phyloP scores from a whole-genome alignment of 1,284 basidiomycete genomes.

The Ganoderma sinense region DNA sequence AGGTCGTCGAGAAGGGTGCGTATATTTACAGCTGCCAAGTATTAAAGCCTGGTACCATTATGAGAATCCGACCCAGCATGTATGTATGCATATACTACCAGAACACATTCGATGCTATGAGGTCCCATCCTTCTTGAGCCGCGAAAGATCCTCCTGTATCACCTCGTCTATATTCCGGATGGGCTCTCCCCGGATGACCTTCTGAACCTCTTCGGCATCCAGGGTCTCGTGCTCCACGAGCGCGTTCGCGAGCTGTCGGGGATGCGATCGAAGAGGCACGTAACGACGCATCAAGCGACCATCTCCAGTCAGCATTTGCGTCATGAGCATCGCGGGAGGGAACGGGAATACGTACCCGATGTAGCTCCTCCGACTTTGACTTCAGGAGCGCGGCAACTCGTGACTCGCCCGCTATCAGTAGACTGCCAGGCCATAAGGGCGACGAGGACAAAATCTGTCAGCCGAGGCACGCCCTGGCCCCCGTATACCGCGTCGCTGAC shows the following conservation, averaged over 20 bases:
- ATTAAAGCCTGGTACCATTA: constrained; percentile 25
- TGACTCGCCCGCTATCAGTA: constrained; percentile 78
- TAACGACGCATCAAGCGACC: constrained; percentile 13
- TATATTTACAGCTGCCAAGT: constrained; percentile 29
- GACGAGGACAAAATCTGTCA: constrained; percentile 20
- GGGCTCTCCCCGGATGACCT: constrained; percentile 83
- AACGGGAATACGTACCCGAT: constrained; percentile 62
- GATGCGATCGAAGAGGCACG: constrained; percentile 11
- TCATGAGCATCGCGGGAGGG: constrained; percentile 13
- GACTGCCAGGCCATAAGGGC: constrained; percentile 48
- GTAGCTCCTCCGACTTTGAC: constrained; percentile 80
- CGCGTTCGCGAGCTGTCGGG: constrained; percentile 81
- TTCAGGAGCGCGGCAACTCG: constrained; percentile 77
- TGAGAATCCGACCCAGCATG: constrained; percentile 21
- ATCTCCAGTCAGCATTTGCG: constrained; percentile 24
- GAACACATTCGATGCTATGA: constrained; percentile 28
- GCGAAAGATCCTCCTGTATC: constrained; percentile 61
- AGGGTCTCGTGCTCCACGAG: constrained; percentile 96
- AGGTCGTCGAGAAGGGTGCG: constrained; percentile 1
- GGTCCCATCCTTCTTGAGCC: constrained; percentile 39
- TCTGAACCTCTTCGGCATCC: constrained; percentile 83
- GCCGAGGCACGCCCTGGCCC: constrained; percentile 25
- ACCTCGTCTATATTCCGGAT: constrained; percentile 74
- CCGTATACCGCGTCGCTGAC: constrained; percentile 15
- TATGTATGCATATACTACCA: neutral